A percentile compares a stretch with the other conserved stretches of the same genome.
Evolutionary conservation across 164 flowering plant species (phyloP).

Genomic region (Litsea cubeba): DNA sequence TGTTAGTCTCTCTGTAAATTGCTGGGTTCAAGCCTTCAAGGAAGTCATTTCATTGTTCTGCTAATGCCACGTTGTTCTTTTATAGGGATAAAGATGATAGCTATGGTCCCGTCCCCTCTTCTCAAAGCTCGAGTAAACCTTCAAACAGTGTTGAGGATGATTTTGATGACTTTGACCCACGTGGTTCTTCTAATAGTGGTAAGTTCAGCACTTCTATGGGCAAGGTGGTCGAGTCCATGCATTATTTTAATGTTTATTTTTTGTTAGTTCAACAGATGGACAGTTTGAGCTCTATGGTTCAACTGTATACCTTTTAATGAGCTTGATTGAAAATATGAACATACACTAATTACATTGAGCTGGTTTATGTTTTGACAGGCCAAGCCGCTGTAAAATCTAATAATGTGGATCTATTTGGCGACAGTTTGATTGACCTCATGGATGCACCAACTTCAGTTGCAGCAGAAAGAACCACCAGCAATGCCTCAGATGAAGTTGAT

Average conservation of each 20-base stretch:
- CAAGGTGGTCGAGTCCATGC: slow-evolving; percentile 10
- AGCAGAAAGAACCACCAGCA: slow-evolving; percentile 23
- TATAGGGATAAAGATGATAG: slow-evolving; percentile 33
- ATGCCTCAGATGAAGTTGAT: slow-evolving; percentile 57
- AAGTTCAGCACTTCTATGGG: slow-evolving; percentile 6
- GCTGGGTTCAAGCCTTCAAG: background rate
- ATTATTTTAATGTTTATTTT: background rate
- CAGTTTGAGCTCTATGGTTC: no score
- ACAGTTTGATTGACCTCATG: slow-evolving; percentile 46
- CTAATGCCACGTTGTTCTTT: slow-evolving; percentile 15
- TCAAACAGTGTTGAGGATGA: slow-evolving; percentile 60
- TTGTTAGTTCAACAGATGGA: no score
- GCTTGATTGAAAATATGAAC: background rate
- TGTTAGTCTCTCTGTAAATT: background rate
- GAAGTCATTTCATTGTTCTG: background rate
- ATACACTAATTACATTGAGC: background rate
- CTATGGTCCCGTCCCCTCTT: slow-evolving; percentile 25
- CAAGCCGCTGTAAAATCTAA: slow-evolving; percentile 41
- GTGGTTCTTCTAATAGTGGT: slow-evolving; percentile 80
- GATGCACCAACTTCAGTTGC: slow-evolving; percentile 54
- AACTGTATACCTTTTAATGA: no score
- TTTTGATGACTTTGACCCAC: slow-evolving; percentile 84
- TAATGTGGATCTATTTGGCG: slow-evolving; percentile 63
- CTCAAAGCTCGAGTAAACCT: slow-evolving; percentile 42
- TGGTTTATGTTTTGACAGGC: slow-evolving; percentile 34